Evolutionary conservation across 2,329 filamentous ascomycete genomes (phyloP), one percentile per base, ranked within the genome.

Genomic region (Podosphaera leucotricha): DNA sequence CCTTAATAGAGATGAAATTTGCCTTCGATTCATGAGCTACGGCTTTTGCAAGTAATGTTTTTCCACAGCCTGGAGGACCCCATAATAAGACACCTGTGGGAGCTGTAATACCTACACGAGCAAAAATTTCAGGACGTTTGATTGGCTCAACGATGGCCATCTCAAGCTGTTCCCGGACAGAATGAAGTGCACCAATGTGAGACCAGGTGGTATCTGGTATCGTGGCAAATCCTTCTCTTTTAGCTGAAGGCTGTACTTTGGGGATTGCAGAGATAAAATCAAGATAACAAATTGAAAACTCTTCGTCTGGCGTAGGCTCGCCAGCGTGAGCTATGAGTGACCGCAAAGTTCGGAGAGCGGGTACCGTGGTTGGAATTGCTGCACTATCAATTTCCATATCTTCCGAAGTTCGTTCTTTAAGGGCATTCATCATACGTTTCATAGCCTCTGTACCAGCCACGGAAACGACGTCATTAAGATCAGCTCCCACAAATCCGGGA

Each of bases 1-100:
- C 90, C 61, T 94, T 94, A 62, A 98, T 84, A 43, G 84, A 85
- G 61, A 98, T 98, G 65, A 98, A 98, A 61, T 93, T 95, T 41
- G 90, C 90, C 59, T 87, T 84, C 6, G 81, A 86, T 59, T 93
- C 85, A 59, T 92, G 92, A 45, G 90, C 90, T 3, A 94, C 85
- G 2, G 90, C 90, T 62, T 95, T 94, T 16, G 90, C 90, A 1
- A 98, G 75, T 1, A 98, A 71, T 0, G 90, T 98, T 61, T 98
- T 98, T 54, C 90, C 90, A 60, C 90, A 98, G 6, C 90, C 90
- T 0, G 90, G 90, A 1, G 90, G 90, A 0, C 90, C 90, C 84
- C 87, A 98, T 44, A 98, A 80, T 0, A 98, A 69, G 2, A 94
- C 84, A 15, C 90, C 90, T 0, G 83, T 80, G 0, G 84, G 80